Conservation (phyloP, 2,329 filamentous ascomycete genomes). For the Colletotrichum cereale region DNA sequence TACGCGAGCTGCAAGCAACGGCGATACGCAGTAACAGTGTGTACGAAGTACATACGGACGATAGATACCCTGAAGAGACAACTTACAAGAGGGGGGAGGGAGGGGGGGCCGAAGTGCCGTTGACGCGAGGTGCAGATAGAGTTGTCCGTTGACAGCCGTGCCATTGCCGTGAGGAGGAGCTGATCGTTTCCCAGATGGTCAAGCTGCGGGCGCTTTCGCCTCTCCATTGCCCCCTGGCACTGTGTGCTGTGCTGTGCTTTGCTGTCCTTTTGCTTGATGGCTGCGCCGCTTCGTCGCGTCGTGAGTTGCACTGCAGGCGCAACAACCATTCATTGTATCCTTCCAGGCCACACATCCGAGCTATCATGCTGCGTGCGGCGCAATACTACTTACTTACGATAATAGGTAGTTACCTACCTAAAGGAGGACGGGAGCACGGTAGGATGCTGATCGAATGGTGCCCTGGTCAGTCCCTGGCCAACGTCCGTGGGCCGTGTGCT, state of each 20-base stretch:
- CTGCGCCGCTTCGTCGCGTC: constrained; percentile 3
- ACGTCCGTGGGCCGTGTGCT: constrained; percentile 30
- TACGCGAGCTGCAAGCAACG: constrained; percentile 12
- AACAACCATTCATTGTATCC: constrained; percentile 1
- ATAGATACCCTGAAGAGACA: constrained; percentile 22
- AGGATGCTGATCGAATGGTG: constrained; percentile 21
- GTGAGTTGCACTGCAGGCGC: constrained; percentile 24
- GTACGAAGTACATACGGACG: no score
- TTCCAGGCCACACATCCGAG: background rate
- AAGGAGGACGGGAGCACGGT: constrained; percentile 25
- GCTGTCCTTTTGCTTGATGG: background rate
- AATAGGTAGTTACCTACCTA: no score
- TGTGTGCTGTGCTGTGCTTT: constrained; percentile 16
- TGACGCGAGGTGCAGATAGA: constrained; percentile 40
- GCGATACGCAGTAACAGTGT: constrained; percentile 1
- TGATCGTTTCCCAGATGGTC: constrained; percentile 28
- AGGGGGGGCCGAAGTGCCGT: constrained; percentile 32
- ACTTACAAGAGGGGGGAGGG: background rate
- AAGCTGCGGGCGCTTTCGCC: constrained; percentile 9
- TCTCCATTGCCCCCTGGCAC: constrained; percentile 21
- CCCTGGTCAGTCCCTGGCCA: constrained; percentile 30
- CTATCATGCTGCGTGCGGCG: no score
- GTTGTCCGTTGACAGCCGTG: constrained; percentile 37
- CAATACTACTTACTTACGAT: background rate
- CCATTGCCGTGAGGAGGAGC: constrained; percentile 25